A percentile compares a stretch with the other conserved stretches of the same genome.
Evolutionary conservation across 148 eudicot genomes (phyloP).

Genomic region (Silene latifolia): DNA sequence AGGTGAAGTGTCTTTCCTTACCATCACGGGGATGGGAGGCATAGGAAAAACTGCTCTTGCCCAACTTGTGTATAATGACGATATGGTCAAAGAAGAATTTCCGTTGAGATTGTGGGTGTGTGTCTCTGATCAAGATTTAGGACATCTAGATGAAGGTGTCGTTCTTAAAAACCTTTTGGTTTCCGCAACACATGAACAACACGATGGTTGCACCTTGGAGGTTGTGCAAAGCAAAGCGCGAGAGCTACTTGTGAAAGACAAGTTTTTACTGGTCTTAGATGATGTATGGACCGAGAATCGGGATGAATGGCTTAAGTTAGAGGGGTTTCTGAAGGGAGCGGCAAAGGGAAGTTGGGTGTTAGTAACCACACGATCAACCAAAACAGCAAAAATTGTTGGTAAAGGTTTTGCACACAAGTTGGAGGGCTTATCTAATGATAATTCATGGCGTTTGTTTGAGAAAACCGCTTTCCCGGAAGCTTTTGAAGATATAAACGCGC

Average conservation of each 20-base stretch:
- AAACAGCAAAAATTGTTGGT: conserved; percentile 8
- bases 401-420: background rate
- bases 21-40: conserved; percentile 28
- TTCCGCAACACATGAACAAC: background rate
- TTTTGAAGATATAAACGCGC: background rate
- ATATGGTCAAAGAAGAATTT: conserved; percentile 9
- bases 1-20: too few species aligned
- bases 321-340: background rate
- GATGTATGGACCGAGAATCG: conserved; percentile 12
- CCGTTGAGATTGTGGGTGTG: conserved; percentile 24
- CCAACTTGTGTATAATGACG: conserved; percentile 26
- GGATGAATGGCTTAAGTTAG: background rate
- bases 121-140: conserved; percentile 16
- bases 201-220: background rate
- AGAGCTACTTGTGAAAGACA: background rate
- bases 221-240: background rate
- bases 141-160: background rate
- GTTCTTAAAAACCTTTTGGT: background rate
- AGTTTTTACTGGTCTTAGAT: conserved; percentile 3
- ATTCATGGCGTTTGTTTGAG: conserved; percentile 4
- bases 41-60: conserved; percentile 35
- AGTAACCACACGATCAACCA: conserved; percentile 18
- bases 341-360: background rate
- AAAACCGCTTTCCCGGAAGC: background rate
- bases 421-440: background rate